Evolutionary conservation across 345 rosid species (phyloP).

Genomic region (Xanthoceras sorbifolium): DNA sequence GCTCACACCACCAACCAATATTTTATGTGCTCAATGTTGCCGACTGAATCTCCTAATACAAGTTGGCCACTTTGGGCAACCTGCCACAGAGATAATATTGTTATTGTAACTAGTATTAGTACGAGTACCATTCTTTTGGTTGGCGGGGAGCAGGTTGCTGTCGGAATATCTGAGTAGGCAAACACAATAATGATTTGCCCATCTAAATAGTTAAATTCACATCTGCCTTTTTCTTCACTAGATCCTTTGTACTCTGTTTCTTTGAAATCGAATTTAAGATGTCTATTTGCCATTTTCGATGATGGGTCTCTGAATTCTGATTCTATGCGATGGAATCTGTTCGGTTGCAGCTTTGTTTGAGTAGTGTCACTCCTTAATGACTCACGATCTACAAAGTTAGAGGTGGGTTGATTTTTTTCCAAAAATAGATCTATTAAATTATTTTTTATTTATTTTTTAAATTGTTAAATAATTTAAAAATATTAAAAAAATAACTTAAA

Average conservation of each 20-base stretch:
- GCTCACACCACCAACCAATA: too few species aligned
- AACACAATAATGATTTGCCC: neutral
- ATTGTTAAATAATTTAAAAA: too few species aligned
- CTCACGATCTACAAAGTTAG: neutral
- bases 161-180: neutral
- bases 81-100: neutral
- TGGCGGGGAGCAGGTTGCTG: neutral
- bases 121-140: neutral
- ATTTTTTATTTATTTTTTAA: too few species aligned
- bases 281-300: neutral
- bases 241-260: neutral
- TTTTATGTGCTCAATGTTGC: neutral
- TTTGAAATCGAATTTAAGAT: neutral
- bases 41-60: conserved; percentile 6
- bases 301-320: too few species aligned
- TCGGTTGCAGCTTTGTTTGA: neutral
- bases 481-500: too few species aligned
- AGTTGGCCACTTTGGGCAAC: neutral
- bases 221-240: too few species aligned
- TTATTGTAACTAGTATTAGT: neutral
- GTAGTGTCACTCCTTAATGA: neutral
- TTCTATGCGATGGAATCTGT: neutral
- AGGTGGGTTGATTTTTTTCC: too few species aligned
- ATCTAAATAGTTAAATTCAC: neutral
- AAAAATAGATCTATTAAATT: too few species aligned